Conservation (phyloP, 768 basidiomycete species). For the Suillus variegatus region DNA sequence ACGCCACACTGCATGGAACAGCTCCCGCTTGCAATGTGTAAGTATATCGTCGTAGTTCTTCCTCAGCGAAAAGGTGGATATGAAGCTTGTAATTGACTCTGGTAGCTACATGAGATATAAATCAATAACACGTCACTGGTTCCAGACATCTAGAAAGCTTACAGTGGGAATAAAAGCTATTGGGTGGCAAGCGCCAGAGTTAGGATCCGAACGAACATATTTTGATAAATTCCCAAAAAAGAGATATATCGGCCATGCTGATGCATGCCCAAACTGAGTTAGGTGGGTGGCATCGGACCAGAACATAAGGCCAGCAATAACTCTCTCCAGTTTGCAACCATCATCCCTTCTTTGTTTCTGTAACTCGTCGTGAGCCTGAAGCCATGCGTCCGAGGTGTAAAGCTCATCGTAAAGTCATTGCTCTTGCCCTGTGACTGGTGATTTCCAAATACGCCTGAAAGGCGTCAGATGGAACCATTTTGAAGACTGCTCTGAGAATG, state of each 20-base stretch:
- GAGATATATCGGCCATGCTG: constrained; percentile 36
- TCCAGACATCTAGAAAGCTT: background rate
- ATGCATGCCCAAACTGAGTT: constrained; percentile 33
- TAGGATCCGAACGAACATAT: constrained; percentile 33
- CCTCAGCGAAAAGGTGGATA: too few relatives aligned
- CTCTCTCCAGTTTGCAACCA: constrained; percentile 14
- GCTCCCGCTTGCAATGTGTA: too few relatives aligned
- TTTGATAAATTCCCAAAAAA: constrained; percentile 36
- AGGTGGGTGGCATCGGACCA: constrained; percentile 1
- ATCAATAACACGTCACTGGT: background rate
- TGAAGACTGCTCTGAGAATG: constrained; percentile 20
- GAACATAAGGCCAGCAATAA: constrained; percentile 10
- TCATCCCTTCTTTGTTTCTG: constrained; percentile 27
- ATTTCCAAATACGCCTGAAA: constrained; percentile 25
- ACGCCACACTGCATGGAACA: too few relatives aligned
- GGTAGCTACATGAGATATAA: too few relatives aligned
- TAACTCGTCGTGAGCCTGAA: constrained; percentile 30
- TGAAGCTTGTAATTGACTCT: too few relatives aligned
- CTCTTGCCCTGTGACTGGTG: constrained; percentile 9
- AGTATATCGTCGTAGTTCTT: too few relatives aligned
- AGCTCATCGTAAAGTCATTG: constrained; percentile 28
- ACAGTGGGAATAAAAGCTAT: constrained; percentile 46
- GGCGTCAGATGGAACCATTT: constrained; percentile 30
- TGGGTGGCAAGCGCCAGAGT: constrained; percentile 36
- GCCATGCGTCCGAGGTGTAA: constrained; percentile 34